Conservation (phyloP, 2,329 filamentous ascomycete genomes). For the Cercospora sp. region DNA sequence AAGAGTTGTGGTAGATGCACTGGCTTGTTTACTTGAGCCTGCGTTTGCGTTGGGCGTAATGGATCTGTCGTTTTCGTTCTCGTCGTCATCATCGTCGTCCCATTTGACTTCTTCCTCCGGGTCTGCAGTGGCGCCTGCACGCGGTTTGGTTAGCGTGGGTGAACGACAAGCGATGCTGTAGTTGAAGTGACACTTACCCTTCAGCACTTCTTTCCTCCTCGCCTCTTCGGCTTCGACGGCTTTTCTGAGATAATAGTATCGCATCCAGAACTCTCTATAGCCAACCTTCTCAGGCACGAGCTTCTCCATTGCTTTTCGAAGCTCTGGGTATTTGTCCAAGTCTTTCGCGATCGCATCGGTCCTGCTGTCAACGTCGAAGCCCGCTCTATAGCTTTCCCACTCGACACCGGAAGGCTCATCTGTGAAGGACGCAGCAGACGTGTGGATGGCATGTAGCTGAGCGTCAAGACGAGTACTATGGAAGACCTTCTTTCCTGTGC, state of each 20-base stretch:
- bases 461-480: conserved; percentile 94
- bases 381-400: conserved; percentile 70
- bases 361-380: conserved; percentile 79
- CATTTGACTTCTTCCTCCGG: conserved; percentile 71
- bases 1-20: conserved; percentile 35
- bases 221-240: conserved; percentile 92
- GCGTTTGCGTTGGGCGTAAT: conserved; percentile 37
- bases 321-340: conserved; percentile 80
- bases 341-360: conserved; percentile 81
- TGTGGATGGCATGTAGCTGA: conserved; percentile 93
- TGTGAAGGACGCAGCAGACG: conserved; percentile 75
- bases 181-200: conserved; percentile 61
- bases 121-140: conserved; percentile 64
- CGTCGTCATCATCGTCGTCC: conserved; percentile 73
- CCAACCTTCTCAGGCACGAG: conserved; percentile 90
- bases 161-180: background rate
- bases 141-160: background rate
- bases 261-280: conserved; percentile 86
- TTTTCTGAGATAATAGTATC: conserved; percentile 93
- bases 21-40: conserved; percentile 25
- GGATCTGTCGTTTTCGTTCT: conserved; percentile 63
- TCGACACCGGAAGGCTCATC: conserved; percentile 72
- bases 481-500: conserved; percentile 84
- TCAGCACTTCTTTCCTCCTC: conserved; percentile 82
- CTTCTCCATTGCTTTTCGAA: conserved; percentile 89